phyloP scores from a whole-genome alignment of 805 yeast species.

The Metschnikowia rubicola region DNA sequence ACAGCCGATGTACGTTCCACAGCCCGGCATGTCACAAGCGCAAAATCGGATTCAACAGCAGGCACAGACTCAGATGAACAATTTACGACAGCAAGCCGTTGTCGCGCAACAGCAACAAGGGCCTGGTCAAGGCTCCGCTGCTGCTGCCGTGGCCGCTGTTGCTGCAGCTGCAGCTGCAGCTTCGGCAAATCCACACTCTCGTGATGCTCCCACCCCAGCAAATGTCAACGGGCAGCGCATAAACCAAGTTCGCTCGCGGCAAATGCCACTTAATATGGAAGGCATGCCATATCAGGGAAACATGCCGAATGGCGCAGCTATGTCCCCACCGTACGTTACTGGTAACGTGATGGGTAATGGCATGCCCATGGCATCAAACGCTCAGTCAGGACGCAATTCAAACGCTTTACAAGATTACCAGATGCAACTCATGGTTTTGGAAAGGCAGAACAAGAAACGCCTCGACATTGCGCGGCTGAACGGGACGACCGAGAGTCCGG shows the following conservation, averaged over 20 bases:
- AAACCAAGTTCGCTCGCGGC: slow-evolving; percentile 6
- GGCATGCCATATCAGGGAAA: neutral
- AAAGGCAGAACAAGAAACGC: slow-evolving; percentile 70
- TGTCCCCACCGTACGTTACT: slow-evolving; percentile 2
- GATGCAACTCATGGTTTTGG: slow-evolving; percentile 70
- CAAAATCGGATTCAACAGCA: slow-evolving; percentile 41
- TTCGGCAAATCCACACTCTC: slow-evolving; percentile 4
- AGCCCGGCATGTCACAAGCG: slow-evolving; percentile 13
- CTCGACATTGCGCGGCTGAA: slow-evolving; percentile 50
- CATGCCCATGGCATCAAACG: neutral
- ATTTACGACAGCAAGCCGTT: slow-evolving; percentile 43
- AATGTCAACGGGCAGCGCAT: slow-evolving; percentile 7
- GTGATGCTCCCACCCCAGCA: slow-evolving; percentile 11
- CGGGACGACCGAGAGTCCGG: slow-evolving; percentile 12
- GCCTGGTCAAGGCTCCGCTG: slow-evolving; percentile 9
- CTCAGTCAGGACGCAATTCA: slow-evolving; percentile 28
- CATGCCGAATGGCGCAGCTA: slow-evolving; percentile 1
- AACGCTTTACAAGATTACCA: slow-evolving; percentile 79
- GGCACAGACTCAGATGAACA: slow-evolving; percentile 51
- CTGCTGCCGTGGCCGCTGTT: slow-evolving; percentile 9
- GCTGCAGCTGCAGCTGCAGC: slow-evolving; percentile 10
- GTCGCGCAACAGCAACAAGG: slow-evolving; percentile 24
- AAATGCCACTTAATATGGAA: slow-evolving; percentile 1
- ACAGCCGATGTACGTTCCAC: slow-evolving; percentile 29
- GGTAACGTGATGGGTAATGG: slow-evolving; percentile 2